These are phyloP conservation scores for Pseudocercospora fuligena DNA, from an alignment of 2,329 filamentous ascomycete genomes.

Conservation along the genomic window DNA sequence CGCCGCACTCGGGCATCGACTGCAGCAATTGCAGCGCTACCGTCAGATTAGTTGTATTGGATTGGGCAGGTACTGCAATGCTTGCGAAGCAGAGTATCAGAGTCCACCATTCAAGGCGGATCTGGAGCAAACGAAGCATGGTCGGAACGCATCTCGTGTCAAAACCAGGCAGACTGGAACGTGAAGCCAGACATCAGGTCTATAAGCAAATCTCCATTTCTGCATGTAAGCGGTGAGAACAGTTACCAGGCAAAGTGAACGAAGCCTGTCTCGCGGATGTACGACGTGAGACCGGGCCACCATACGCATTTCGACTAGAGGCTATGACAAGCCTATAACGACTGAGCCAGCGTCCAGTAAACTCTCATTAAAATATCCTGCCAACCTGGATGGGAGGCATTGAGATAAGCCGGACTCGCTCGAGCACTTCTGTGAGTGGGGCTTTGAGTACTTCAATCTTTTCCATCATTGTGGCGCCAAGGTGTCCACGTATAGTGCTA, in stretches of 20 bases:
- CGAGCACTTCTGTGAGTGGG: background rate
- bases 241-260: too few relatives aligned
- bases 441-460: background rate
- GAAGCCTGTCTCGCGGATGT: too few relatives aligned
- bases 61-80: background rate
- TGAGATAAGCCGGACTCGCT: background rate
- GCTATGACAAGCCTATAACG: too few relatives aligned
- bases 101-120: background rate
- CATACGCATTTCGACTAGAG: too few relatives aligned
- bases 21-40: slow-evolving; percentile 3
- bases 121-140: background rate
- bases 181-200: too few relatives aligned
- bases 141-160: background rate
- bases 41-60: background rate
- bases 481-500: background rate
- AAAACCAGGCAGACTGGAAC: background rate
- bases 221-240: too few relatives aligned
- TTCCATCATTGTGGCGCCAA: background rate
- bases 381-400: background rate
- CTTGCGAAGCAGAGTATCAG: background rate
- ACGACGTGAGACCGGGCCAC: too few relatives aligned
- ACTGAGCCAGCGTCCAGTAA: background rate
- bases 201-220: too few relatives aligned
- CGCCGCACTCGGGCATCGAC: slow-evolving; percentile 16
- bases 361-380: background rate